Base-by-base conservation (phyloP, 1,284 basidiomycete species). In the Boletus sp. region DNA sequence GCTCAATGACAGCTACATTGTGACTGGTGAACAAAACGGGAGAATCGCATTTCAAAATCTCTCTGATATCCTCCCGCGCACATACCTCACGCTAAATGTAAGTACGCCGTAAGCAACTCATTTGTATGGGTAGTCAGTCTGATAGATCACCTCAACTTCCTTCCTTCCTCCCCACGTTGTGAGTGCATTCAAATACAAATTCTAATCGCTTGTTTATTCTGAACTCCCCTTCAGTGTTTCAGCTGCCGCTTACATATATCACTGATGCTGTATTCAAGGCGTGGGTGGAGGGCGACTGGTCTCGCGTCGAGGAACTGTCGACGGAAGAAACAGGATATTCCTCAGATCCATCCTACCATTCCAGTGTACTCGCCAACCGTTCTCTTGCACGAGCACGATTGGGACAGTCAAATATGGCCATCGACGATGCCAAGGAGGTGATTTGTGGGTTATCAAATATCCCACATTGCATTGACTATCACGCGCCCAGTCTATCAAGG, bases 351-450 rank as follows among this genome's bases (percentile, higher is more conserved):
- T 38, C 30, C 19, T 37, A 56, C 23, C 52, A 47, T 7, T 27
- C 57, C 21, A 30, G n/a, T 23, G 44, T 53, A 19, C 44, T 58
- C 16, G 57, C 60, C 48, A 23, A 31, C 10, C 56, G 56, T n/a
- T 48, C 56, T 1, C 30, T 61, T 21, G 17, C 50, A 47, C 25
- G 63, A 19, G 30, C 40, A 0, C 59, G 30, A 44, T 33, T 35
- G 30, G 47, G 43, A 6, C 27, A 48, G 16, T 49, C 37, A 25
- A 21, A 31, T 19, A 43, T 17, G 5, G 63, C 63, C 9, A 7
- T 48, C 7, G 49, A 57, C 11, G 61, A 63, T 28, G 53, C 50
- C 10, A 58, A 52, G 27, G 27, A 40, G 43, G 61, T 62, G 47
- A 30, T 3, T 13, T 27, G 6, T n/a, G 5, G 1, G 17, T 47